phyloP scores from a whole-genome alignment of 345 rosid species.

The Psidium guajava region DNA sequence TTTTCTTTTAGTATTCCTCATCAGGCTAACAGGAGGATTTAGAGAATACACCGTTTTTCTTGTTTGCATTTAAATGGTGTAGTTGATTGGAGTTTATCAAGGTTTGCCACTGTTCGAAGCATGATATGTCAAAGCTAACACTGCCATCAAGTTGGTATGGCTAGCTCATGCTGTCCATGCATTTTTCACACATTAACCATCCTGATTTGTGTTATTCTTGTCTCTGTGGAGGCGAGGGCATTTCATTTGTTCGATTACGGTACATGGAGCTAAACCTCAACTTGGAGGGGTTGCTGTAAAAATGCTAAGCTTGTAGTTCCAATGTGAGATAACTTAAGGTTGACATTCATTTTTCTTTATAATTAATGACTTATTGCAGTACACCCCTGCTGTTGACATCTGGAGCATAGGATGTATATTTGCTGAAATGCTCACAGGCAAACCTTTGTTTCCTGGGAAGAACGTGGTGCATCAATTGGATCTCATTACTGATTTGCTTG shows the following conservation, averaged over 20 bases:
- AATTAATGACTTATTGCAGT: constrained; percentile 37
- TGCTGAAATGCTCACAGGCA: constrained; percentile 86
- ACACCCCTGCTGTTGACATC: constrained; percentile 95
- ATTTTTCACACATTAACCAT: not conserved
- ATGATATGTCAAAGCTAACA: not conserved
- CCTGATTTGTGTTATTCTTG: not conserved
- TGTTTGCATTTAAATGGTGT: not conserved
- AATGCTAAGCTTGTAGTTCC: not conserved
- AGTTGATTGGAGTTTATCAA: not conserved
- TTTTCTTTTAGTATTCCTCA: not conserved
- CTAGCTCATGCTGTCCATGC: not conserved
- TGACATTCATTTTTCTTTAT: not conserved
- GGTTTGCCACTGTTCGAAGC: not conserved
- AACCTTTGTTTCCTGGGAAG: constrained; percentile 93
- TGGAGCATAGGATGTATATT: constrained; percentile 99
- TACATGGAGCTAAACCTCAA: not conserved
- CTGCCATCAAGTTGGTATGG: not conserved
- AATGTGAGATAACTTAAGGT: not conserved
- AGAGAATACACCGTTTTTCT: not conserved
- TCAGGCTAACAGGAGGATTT: not conserved
- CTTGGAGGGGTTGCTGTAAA: not conserved
- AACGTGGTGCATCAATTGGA: constrained; percentile 90
- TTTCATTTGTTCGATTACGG: not conserved
- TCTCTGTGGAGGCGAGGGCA: not conserved
- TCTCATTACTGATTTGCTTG: constrained; percentile 91